Base-by-base conservation (phyloP, 2,329 filamentous ascomycete genomes). In the Botrytis porri region DNA sequence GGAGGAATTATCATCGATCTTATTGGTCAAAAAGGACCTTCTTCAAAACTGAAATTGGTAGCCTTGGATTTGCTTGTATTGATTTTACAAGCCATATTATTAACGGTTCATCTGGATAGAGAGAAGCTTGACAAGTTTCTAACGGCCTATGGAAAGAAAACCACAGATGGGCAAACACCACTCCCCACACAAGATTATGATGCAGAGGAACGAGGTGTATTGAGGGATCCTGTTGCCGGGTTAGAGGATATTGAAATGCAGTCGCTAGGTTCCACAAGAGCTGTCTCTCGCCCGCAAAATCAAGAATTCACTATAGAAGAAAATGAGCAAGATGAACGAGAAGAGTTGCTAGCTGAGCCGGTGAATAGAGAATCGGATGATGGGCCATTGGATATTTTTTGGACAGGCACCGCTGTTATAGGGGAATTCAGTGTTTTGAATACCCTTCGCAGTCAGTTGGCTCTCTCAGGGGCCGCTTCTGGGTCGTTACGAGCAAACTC, bases 1-100 rank as follows among this genome's bases (percentile, higher is more conserved):
- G 90, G 90, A 37, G 90, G 90, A 48, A 83, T 92, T 69, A 84
- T 92, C 37, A 86, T 92, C 77, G 90, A 92, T 78, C 90, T 92
- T 76, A 85, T 92, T 76, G 90, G 90, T 22, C 90, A 92, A 80
- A 87, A 86, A 76, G 88, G 89, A 6, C 88, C 90, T 2, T 84
- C 85, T 2, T 89, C 88, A 37, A 85, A 85, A 75, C 77, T 88
- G 25, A 85, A 86, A 69, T 85, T 91, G 63, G 75, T 91, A 8
- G 77, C 87, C 3, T 81, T 88, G 61, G 90, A 92, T 79, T 37
- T 87, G 10, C 77, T 88, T 43, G 84, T 92, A 12, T 77, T 91
- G 57, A 81, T 80, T 1, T 77, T 91, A 22, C 90, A 92, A 80
- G 88, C 88, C 75, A 80, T 91, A 61, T 90, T 92, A 89, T 81